phyloP scores from a whole-genome alignment of 257 asterid genomes.

The Solanum clarkiae region DNA sequence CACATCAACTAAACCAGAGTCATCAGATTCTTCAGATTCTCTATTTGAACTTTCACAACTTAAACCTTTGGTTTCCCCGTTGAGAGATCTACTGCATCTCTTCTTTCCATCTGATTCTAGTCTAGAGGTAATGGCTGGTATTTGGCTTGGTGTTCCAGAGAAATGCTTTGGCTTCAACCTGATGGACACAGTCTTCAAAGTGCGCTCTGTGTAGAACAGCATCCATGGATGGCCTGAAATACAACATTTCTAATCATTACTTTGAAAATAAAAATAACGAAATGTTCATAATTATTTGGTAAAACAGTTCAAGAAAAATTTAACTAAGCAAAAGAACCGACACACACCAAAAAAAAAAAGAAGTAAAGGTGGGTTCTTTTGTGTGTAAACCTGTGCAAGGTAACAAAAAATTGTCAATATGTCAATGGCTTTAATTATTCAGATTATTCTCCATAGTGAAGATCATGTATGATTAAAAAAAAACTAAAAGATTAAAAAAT shows the following conservation, averaged over 20 bases:
- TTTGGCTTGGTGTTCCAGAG: slow-evolving; percentile 6
- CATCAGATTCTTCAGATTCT: slow-evolving; percentile 22
- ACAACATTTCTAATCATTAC: neutral
- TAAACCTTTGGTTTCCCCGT: neutral
- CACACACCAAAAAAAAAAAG: neutral
- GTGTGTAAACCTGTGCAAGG: neutral
- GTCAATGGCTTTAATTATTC: neutral
- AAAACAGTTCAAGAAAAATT: neutral
- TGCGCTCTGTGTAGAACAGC: slow-evolving; percentile 29
- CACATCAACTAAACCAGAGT: slow-evolving; percentile 29
- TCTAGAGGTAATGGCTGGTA: slow-evolving; percentile 8
- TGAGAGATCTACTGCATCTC: neutral
- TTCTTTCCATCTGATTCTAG: slow-evolving; percentile 1
- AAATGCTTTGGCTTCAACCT: slow-evolving; percentile 19
- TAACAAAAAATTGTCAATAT: neutral
- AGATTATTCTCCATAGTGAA: neutral
- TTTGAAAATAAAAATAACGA: neutral
- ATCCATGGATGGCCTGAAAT: slow-evolving; percentile 45
- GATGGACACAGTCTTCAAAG: slow-evolving; percentile 10
- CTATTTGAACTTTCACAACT: neutral
- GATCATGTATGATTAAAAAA: neutral
- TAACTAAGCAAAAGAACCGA: neutral
- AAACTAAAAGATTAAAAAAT: neutral
- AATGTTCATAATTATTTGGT: neutral
- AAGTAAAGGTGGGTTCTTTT: neutral